Evolutionary conservation across 2,329 filamentous ascomycete species (phyloP), one percentile per base, ranked within the genome.

Genomic region (Neonectria neomacrospora): DNA sequence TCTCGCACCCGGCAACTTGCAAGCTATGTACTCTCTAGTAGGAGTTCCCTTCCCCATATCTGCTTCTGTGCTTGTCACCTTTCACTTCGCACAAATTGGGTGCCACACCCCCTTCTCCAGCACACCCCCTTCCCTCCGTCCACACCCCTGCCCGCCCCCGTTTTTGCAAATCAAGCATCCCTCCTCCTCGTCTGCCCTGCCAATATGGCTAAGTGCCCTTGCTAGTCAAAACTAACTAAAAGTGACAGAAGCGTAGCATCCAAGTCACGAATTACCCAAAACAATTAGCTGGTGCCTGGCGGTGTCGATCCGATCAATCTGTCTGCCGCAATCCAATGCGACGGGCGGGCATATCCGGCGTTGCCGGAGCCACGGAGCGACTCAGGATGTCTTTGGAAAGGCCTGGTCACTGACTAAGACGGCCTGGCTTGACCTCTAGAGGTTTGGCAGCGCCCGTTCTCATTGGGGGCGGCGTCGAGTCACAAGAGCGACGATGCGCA

Each of bases 221-320:
- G 54, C 60, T 57, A 61, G 58, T 53, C 53, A 50, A 50, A 37
- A 55, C 28, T 34, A 37, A 55, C 28, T 34, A 47, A 26, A 62
- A 54, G 30, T 37, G 56, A 56, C 55, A 48, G 34, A 54, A 56
- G 48, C 37, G 45, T 48, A 58, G 56, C 56, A 62, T 57, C 32
- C 48, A 57, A 39, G 47, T 26, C 47, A 61, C 62, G 62, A 64
- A 61, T 64, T 64, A 51, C 58, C 62, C 30, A 56, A 64, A 53
- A 42, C 39, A 48, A 47, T 53, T 41, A 39, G 34, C 58, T 54
- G 53, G 62, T 64, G 54, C 58, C 58, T 61, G 62, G 47, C 41
- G 22, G 44, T 54, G 58, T 58, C 62, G 62, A 64, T 64, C 62
- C 44, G 62, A 64, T 61, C 60, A 64, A 64, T 64, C 62, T 64